Conservation (phyloP, 139 green algal genomes). For the Trebouxia sp. region DNA sequence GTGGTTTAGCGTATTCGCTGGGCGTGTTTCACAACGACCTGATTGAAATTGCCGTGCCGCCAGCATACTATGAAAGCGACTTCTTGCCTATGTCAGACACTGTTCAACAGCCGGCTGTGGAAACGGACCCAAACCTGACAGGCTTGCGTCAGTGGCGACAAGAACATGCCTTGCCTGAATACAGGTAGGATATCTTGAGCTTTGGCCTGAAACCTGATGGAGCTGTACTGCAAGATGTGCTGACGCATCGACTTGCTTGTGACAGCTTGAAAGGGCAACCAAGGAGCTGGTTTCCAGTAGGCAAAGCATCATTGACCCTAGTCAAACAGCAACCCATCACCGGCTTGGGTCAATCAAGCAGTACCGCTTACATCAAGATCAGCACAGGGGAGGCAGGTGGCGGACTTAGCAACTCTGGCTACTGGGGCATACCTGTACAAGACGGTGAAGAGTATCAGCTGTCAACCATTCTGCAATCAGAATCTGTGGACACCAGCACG, state of each 20-base stretch:
- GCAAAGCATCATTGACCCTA: constrained; percentile 28
- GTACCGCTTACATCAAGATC: constrained; percentile 19
- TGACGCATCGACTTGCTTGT: too few species aligned
- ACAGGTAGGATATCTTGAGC: background rate
- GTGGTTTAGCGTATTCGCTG: constrained; percentile 37
- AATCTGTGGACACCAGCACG: background rate
- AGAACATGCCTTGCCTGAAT: background rate
- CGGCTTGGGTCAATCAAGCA: background rate
- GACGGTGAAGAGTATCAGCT: constrained; percentile 33
- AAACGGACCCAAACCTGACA: background rate
- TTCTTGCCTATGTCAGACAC: background rate
- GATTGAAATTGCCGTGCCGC: background rate
- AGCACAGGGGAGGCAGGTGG: background rate
- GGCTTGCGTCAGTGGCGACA: constrained; percentile 30
- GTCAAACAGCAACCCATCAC: constrained; percentile 39
- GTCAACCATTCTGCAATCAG: constrained; percentile 1
- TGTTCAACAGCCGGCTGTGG: background rate
- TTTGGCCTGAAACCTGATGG: too few species aligned
- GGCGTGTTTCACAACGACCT: background rate
- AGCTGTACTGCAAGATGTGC: too few species aligned
- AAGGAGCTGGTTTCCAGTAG: constrained; percentile 35
- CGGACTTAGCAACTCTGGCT: constrained; percentile 46
- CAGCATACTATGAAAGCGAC: background rate
- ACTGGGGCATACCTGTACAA: constrained; percentile 44
- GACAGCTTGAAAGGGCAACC: constrained; percentile 29